Percentiles rank a stretch among this genome's conserved stretches.
These are phyloP conservation scores for Phaffia tasmanica DNA, from an alignment of 768 basidiomycete species.

Conservation along the genomic window DNA sequence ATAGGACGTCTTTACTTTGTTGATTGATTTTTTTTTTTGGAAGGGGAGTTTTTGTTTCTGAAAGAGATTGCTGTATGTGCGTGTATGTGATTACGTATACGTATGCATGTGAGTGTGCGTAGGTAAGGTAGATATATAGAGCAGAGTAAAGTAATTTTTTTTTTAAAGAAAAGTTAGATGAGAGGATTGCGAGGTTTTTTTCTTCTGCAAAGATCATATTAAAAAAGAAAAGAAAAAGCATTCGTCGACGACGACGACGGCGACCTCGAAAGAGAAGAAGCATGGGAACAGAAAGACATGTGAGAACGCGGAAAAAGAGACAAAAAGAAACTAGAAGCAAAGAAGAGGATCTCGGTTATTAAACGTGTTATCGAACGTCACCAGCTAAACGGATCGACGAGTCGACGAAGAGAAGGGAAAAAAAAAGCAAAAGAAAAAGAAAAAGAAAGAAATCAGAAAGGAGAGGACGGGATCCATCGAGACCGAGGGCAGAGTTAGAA, in stretches of 20 bases:
- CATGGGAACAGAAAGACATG: background rate
- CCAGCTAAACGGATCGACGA: too few relatives aligned
- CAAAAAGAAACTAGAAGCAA: background rate
- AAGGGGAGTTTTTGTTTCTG: too few relatives aligned
- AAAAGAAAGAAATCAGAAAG: background rate
- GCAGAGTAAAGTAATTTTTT: too few relatives aligned
- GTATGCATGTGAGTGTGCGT: too few relatives aligned
- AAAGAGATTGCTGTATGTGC: too few relatives aligned
- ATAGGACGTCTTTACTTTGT: background rate
- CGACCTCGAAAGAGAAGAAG: background rate
- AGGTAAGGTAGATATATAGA: background rate
- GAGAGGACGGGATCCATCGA: background rate
- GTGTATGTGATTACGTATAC: too few relatives aligned
- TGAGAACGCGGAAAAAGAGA: background rate
- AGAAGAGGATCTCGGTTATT: background rate
- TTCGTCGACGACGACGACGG: background rate
- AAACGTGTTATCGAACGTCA: too few relatives aligned
- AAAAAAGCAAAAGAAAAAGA: slow-evolving; percentile 1
- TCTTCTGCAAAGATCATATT: background rate
- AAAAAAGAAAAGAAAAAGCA: background rate
- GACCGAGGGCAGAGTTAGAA: background rate
- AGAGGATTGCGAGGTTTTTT: background rate
- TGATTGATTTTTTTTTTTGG: background rate
- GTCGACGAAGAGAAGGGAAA: background rate
- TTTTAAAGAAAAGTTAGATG: background rate